Base-by-base conservation (phyloP, 139 green algal genomes). In the Diplosphaera chodatii region DNA sequence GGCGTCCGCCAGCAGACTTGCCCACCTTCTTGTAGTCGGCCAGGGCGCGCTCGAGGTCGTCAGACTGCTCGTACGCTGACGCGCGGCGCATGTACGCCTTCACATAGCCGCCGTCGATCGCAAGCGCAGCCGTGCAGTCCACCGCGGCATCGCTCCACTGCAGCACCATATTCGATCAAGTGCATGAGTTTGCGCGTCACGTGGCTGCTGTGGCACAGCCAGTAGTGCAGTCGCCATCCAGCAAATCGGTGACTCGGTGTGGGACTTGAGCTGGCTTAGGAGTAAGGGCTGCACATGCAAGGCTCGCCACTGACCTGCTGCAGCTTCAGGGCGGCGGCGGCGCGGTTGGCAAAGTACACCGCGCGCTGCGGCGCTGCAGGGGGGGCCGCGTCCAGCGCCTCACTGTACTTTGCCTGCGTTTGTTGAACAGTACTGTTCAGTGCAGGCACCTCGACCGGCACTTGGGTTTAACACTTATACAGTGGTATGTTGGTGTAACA, bases 11-110 rank as follows among this genome's bases (percentile, higher is more conserved):
- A n/a, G n/a, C n/a, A n/a, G n/a, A n/a, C n/a, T n/a, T n/a, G n/a
- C 27, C 15, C 65, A 86, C 86, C 77, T 84, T 80, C 31, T 89
- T 71, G 8, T 78, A 72, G 74, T 97, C 93, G 40, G 71, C 56
- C 25, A 97, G 76, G 0, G 94, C 92, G 27, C 83, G 78, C 40
- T 98, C 89, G 31, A 90, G 56, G 21, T 98, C 86, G 10, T 96
- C 89, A 59, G 97, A 75, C 66, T 82, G 68, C 69, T 97, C 87
- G 55, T 90, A 86, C 0, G 93, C 92, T 15, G 78, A 74, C 8
- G 66, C 70, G 0, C 94, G 80, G 25, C 94, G 83, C 72, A 92
- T 77, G 37, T 92, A 69, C 25, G 88, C 94, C 74, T 98, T 98
- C 0, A 85, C 31, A 66, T 95, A 95, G 4, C 66, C 41, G 1